Evolutionary conservation across 306 rosid species (phyloP), one percentile per base, ranked within the genome.

Genomic region (Acacia confusa): DNA sequence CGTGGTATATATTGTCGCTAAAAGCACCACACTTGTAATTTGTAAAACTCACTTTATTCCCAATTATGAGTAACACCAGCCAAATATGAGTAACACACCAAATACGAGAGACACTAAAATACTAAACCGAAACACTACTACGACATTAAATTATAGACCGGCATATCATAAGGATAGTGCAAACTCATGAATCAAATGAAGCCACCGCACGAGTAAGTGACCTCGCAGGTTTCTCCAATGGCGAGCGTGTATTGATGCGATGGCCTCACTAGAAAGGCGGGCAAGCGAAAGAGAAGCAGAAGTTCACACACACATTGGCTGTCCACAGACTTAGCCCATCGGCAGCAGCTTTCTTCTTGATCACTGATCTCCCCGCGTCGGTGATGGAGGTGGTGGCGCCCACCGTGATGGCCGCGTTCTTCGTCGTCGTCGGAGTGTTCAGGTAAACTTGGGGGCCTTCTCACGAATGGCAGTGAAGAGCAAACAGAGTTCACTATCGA

Each of bases 401-500:
- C 25, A 15, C 63, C 68, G 9, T 34, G 74, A 57, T 73, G 81
- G 17, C 36, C 12, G 0, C 70, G 63, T 0, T 25, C 82, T 1
- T 63, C 78, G 20, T 63, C 78, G 20, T 55, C 82, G 1, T 72
- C 80, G 17, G 69, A 4, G 1, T 60, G 30, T 7, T 25, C 63
- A 12, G 85, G 88, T 24, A 74, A 80, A 16, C 74, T 45, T 6
- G 9, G 88, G 79, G 88, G 82, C 15, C 58, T 50, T 0, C 85
- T 92, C 66, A 4, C 50, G 68, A 71, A 65, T 2, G 97, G 97
- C 4, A 91, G 76, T 79, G 76, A 52, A 2, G 89, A 77, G 77
- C 99, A 95, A 0, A 94, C 97, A 63, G 91, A 91, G 85, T 84
- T 91, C 4, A 89, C 99, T 0, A 95, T 81, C 7, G 95, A 87